Evolutionary conservation across 176 grass and related monocot species (phyloP), one percentile per base, ranked within the genome.

Genomic region (Aegilops longissima): DNA sequence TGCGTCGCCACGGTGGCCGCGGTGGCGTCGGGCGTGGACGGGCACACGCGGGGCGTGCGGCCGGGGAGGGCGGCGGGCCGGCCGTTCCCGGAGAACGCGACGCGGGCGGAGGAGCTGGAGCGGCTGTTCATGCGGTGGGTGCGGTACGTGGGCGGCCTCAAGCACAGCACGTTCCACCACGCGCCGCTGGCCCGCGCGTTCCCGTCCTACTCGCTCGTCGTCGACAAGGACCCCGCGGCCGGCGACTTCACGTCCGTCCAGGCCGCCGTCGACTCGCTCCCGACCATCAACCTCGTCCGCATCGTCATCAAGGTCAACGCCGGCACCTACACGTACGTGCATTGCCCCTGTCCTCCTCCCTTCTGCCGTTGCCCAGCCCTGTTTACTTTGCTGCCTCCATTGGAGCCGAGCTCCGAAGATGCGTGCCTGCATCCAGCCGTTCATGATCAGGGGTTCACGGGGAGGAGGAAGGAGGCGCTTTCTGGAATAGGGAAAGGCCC

Each of bases 251-350:
- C 85, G 17, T 90, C 97, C 56, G 93, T 99, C 94, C 97, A 99
- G 86, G 92, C 88, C 13, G 94, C 97, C 76, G 25, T 99, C 10
- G 92, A 99, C 79, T 96, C 97, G 20, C 84, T 99, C 63, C 97
- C 92, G 21, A 71, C 87, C 82, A 90, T 97, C 90, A 99, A 99
- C 81, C 83, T 99, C 71, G 92, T 86, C 17, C 88, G 92, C 84
- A 94, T 99, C 68, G 90, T 99, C 84, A 94, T 99, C 85, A 94
- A 81, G 85, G 90, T 99, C 97, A 90, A 99, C 63, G 92, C 97
- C 66, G 94, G 97, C 67, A 93, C 81, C 0, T 99, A 94, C 89
- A 97, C 92, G 97, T 98, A 90, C 86, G 96, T 82, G 74, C 40
- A 3, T 65, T 63, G 82, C 20, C 31, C 12, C 2, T 71, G 25